Percentiles rank a stretch among this genome's conserved stretches.
These are phyloP conservation scores for Lactarius hengduanensis DNA, from an alignment of 768 basidiomycete genomes.

Conservation along the genomic window DNA sequence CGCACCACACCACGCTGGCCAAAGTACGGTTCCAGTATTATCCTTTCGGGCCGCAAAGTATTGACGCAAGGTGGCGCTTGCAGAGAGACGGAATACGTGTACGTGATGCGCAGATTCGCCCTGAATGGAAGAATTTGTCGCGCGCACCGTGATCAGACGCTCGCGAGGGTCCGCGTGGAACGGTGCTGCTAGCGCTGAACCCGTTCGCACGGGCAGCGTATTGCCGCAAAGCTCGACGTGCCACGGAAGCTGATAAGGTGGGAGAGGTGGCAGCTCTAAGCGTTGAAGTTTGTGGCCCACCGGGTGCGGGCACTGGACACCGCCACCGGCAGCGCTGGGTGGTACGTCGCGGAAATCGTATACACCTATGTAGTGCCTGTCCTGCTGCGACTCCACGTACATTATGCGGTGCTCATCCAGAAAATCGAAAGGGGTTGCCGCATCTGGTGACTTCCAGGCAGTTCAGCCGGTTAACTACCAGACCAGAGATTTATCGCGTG, in stretches of 20 bases:
- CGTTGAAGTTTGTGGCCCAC: background rate
- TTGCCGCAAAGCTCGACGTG: slow-evolving; percentile 19
- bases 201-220: slow-evolving; percentile 7
- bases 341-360: slow-evolving; percentile 16
- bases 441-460: background rate
- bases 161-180: slow-evolving; percentile 21
- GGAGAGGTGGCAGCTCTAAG: slow-evolving; percentile 15
- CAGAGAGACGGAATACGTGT: slow-evolving; percentile 16
- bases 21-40: background rate
- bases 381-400: slow-evolving; percentile 9
- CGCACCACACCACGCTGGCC: slow-evolving; percentile 7
- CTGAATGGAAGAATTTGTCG: slow-evolving; percentile 12
- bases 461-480: background rate
- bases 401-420: slow-evolving; percentile 21
- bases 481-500: background rate
- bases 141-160: slow-evolving; percentile 14
- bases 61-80: slow-evolving; percentile 8
- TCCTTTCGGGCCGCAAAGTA: background rate
- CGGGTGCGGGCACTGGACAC: background rate
- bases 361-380: slow-evolving; percentile 11
- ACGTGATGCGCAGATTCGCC: slow-evolving; percentile 16
- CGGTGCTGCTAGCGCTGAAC: background rate
- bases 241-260: slow-evolving; percentile 4
- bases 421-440: slow-evolving; percentile 14
- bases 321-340: background rate